Conservation (phyloP, 345 rosid genomes). For the Brassica carinata region DNA sequence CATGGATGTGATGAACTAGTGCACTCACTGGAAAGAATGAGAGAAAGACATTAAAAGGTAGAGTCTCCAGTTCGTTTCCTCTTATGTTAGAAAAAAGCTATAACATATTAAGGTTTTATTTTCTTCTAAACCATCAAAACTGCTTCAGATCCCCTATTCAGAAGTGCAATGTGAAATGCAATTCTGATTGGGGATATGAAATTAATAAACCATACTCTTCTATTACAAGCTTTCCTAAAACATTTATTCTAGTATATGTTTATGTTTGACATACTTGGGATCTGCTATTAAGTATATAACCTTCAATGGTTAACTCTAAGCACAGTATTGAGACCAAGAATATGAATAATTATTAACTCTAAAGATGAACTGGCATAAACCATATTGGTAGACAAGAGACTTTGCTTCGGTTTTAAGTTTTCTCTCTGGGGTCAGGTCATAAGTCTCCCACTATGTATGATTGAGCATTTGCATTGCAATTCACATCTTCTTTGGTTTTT, state of each 20-base stretch:
- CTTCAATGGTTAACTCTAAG: not conserved
- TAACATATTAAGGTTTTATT: not conserved
- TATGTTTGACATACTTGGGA: conserved; percentile 21
- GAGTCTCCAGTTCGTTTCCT: conserved; percentile 29
- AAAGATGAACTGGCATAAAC: not conserved
- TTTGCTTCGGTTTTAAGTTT: conserved; percentile 19
- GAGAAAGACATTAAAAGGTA: conserved; percentile 10
- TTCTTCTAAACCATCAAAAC: conserved; percentile 20
- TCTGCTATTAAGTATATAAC: conserved; percentile 9
- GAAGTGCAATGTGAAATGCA: conserved; percentile 18
- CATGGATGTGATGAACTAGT: conserved; percentile 7
- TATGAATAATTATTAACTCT: not conserved
- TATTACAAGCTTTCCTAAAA: not conserved
- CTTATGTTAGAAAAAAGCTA: conserved; percentile 7
- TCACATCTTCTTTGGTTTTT: not conserved
- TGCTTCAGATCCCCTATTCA: conserved; percentile 21
- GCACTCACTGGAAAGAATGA: conserved; percentile 7
- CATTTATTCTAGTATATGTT: not conserved
- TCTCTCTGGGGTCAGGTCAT: not conserved
- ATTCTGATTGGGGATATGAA: conserved; percentile 7
- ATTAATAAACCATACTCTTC: not conserved
- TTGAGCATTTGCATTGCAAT: conserved; percentile 19
- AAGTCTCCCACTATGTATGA: conserved; percentile 29
- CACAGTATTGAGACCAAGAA: not conserved
- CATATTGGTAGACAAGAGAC: conserved; percentile 1